phyloP scores from a whole-genome alignment of 2,329 filamentous ascomycete genomes.

The Fusarium palustre region DNA sequence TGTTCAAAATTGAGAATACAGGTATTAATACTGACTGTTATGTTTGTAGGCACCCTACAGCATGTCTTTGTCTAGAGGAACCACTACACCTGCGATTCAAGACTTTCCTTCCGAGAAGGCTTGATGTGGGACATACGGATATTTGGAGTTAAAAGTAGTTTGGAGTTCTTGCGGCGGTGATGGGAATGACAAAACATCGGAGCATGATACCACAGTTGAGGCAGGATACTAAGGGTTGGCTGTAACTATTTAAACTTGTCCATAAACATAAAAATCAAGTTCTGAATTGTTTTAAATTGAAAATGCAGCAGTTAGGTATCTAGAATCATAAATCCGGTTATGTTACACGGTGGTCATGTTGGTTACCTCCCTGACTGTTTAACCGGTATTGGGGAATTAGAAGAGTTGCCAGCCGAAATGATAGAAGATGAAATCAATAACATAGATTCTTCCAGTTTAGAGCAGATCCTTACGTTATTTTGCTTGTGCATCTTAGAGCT shows the following conservation, averaged over 20 bases:
- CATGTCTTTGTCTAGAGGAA: slow-evolving; percentile 74
- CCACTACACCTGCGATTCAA: slow-evolving; percentile 67
- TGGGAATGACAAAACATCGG: neutral
- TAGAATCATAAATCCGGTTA: neutral
- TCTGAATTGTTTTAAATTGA: neutral
- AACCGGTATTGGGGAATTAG: neutral
- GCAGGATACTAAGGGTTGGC: neutral
- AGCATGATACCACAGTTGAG: slow-evolving; percentile 34
- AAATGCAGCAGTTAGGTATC: neutral
- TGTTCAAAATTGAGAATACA: slow-evolving; percentile 52
- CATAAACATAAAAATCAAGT: neutral
- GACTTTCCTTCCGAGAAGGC: slow-evolving; percentile 52
- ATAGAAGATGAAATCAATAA: too few relatives aligned
- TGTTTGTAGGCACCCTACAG: slow-evolving; percentile 73
- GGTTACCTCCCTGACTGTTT: neutral
- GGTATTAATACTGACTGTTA: slow-evolving; percentile 5
- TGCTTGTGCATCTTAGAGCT: neutral
- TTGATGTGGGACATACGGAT: neutral
- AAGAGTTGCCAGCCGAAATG: neutral
- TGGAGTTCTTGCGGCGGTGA: neutral
- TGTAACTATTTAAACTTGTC: neutral
- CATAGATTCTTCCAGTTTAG: neutral
- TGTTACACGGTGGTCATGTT: neutral
- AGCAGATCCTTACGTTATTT: neutral
- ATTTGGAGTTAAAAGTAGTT: neutral